A percentile compares a stretch with the other conserved stretches of the same genome.
phyloP scores from a whole-genome alignment of 495 filamentous ascomycete species.

The Penicillium turbatum region DNA sequence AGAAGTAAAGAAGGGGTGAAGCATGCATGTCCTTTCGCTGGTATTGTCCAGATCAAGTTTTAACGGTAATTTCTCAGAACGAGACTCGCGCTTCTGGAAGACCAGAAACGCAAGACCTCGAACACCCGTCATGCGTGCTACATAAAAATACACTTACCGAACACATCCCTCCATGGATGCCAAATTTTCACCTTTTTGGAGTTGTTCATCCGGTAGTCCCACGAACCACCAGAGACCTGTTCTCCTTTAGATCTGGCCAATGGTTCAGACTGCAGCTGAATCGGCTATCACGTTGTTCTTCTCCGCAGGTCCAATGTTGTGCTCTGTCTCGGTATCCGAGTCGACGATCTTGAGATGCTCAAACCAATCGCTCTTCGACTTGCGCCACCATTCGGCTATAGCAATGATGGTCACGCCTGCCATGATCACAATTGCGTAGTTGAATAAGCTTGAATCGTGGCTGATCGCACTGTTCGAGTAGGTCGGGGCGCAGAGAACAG shows the following conservation, averaged over 20 bases:
- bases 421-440: slow-evolving; percentile 39
- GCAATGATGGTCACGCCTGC: slow-evolving; percentile 33
- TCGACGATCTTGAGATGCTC: slow-evolving; percentile 24
- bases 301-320: slow-evolving; percentile 2
- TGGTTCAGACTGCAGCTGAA: neutral
- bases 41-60: slow-evolving; percentile 54
- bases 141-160: slow-evolving; percentile 17
- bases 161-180: neutral
- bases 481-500: slow-evolving; percentile 33
- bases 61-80: slow-evolving; percentile 50
- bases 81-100: slow-evolving; percentile 20
- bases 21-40: slow-evolving; percentile 51
- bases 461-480: slow-evolving; percentile 28
- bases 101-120: slow-evolving; percentile 22
- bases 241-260: neutral
- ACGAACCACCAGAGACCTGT: neutral
- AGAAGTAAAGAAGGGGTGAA: slow-evolving; percentile 12
- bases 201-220: neutral
- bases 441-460: slow-evolving; percentile 28
- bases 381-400: slow-evolving; percentile 34
- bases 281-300: neutral
- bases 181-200: neutral
- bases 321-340: slow-evolving; percentile 13
- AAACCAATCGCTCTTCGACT: slow-evolving; percentile 33
- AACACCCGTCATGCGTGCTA: slow-evolving; percentile 38